Conservation (phyloP, 768 basidiomycete species). For the Boletus vinaceobasis region DNA sequence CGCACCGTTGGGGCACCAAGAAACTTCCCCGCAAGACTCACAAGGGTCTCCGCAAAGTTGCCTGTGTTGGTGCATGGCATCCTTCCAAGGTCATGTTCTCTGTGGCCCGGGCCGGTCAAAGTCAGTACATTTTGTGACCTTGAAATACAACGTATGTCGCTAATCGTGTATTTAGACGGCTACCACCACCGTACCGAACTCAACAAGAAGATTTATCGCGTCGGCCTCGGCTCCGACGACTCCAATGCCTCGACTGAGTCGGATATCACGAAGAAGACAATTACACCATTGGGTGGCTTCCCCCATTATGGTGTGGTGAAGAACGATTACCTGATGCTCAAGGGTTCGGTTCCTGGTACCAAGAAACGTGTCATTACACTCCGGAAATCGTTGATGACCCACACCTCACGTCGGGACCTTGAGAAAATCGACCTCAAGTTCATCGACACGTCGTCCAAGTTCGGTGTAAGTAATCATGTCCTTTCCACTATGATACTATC, state of each 20-base stretch:
- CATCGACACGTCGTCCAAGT: constrained; percentile 98
- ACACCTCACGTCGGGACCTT: constrained; percentile 92
- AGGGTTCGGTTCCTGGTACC: constrained; percentile 93
- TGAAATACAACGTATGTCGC: background rate
- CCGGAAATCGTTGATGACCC: constrained; percentile 95
- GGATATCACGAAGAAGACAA: constrained; percentile 89
- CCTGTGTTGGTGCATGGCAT: constrained; percentile 98
- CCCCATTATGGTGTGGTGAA: constrained; percentile 98
- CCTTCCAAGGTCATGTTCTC: constrained; percentile 99
- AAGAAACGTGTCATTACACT: constrained; percentile 98
- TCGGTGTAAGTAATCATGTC: constrained; percentile 63
- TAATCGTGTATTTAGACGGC: constrained; percentile 54
- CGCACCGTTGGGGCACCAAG: constrained; percentile 99
- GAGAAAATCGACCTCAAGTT: constrained; percentile 99
- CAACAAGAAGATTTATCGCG: constrained; percentile 99
- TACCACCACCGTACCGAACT: constrained; percentile 97
- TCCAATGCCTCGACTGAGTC: constrained; percentile 90
- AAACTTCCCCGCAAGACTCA: constrained; percentile 98
- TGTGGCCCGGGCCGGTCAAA: constrained; percentile 99
- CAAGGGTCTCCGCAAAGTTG: constrained; percentile 99
- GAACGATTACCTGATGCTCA: constrained; percentile 97
- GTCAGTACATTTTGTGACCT: constrained; percentile 45
- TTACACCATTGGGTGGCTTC: constrained; percentile 99
- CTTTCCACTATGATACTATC: background rate
- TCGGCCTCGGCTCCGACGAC: constrained; percentile 75